phyloP scores from a whole-genome alignment of 352 stramenopile species.

The Pythium grandisporangium region DNA sequence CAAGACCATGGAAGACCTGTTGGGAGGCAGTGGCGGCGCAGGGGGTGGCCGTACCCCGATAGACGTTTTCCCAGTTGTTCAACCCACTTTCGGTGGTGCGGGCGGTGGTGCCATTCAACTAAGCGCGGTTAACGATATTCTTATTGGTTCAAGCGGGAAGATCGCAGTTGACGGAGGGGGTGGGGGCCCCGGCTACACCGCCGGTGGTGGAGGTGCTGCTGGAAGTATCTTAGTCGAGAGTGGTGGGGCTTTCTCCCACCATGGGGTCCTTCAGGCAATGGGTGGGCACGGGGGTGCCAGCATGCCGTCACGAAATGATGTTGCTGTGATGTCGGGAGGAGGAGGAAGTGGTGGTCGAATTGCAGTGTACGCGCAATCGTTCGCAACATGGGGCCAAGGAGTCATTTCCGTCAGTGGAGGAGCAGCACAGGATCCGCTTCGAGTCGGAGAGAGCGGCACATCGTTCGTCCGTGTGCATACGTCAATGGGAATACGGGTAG shows the following conservation, averaged over 20 bases:
- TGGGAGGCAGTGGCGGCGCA: constrained; percentile 89
- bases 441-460: constrained; percentile 28
- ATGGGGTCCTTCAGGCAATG: constrained; percentile 62
- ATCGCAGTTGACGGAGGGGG: constrained; percentile 72
- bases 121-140: constrained; percentile 91
- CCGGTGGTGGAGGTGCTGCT: constrained; percentile 48
- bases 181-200: constrained; percentile 39
- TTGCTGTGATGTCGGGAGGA: constrained; percentile 48
- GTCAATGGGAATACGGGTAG: constrained; percentile 37
- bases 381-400: constrained; percentile 80
- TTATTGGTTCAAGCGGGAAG: constrained; percentile 67
- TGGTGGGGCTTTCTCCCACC: constrained; percentile 39
- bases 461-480: constrained; percentile 31
- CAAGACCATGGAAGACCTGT: constrained; percentile 58
- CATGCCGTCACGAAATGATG: constrained; percentile 6
- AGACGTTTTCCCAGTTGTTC: constrained; percentile 50
- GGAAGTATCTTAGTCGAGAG: constrained; percentile 42
- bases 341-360: constrained; percentile 82
- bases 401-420: constrained; percentile 73
- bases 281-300: constrained; percentile 80
- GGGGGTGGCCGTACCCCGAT: constrained; percentile 80
- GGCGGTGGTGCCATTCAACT: constrained; percentile 86
- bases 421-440: constrained; percentile 25
- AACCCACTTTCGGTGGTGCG: constrained; percentile 80
- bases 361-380: constrained; percentile 88